Evolutionary conservation across 176 grass and related monocot species (phyloP), one percentile per base, ranked within the genome.

Genomic region (Rhynchospora pubera): DNA sequence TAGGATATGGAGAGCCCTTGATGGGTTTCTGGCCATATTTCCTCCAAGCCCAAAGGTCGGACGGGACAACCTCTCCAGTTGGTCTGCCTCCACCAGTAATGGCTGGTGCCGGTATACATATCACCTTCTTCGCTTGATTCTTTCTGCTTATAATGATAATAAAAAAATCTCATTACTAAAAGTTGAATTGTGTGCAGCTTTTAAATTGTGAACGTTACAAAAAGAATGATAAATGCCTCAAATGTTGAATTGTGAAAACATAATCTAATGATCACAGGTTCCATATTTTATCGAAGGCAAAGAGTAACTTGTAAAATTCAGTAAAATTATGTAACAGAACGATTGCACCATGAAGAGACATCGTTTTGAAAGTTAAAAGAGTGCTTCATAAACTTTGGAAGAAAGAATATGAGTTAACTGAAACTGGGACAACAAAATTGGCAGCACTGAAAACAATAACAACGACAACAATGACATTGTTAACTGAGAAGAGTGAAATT

Each of bases 21-120:
- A 99, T 99, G 57, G 97, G 97, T 72, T 99, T 99, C 78, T 99
- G 97, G 65, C 97, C 97, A 84, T 99, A 99, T 85, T 99, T 99
- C 87, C 97, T 99, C 97, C 97, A 99, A 86, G 97, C 97, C 97
- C 97, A 99, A 39, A 99, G 96, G 88, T 95, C 96, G 45, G 89
- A 95, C 57, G 93, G 96, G 71, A 99, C 91, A 21, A 95, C 93
- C 85, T 95, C 91, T 24, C 96, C 93, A 30, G 78, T 93, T 58
- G 89, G 78, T 85, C 88, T 85, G 23, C 89, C 86, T 43, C 87
- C 84, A 24, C 85, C 82, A 43, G 89, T 85, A 8, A 84, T 84
- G 28, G 92, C 87, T 28, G 96, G 84, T 77, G 96, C 96, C 65
- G 93, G 97, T 57, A 99, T 96, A 83, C 93, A 96, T 62, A 99